These are phyloP conservation scores for Glycine tomentella DNA, from an alignment of 306 rosid genomes.

Conservation along the genomic window DNA sequence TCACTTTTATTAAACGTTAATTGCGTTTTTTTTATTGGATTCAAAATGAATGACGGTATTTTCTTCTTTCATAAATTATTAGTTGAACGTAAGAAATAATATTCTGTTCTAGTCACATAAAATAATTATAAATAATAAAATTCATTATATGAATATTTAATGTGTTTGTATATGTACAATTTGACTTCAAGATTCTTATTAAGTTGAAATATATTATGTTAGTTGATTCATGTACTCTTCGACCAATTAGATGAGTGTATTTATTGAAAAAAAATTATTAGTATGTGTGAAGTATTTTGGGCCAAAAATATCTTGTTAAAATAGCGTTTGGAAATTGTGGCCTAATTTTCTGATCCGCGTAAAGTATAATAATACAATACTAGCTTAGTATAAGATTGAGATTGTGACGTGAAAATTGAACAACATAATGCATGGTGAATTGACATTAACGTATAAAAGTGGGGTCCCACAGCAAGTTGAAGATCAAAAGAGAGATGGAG, in stretches of 20 bases:
- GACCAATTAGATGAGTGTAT: background rate
- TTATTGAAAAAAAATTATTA: background rate
- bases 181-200: no score
- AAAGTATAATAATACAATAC: background rate
- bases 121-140: no score
- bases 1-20: no score
- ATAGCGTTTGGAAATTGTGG: background rate
- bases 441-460: background rate
- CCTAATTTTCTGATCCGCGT: background rate
- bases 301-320: background rate
- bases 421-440: conserved; percentile 29
- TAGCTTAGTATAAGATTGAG: background rate
- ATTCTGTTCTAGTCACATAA: no score
- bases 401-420: background rate
- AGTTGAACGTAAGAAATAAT: no score
- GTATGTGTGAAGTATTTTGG: background rate
- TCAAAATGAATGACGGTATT: no score
- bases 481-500: background rate
- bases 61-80: no score
- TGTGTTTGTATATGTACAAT: no score
- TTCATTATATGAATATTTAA: no score
- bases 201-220: no score
- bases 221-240: background rate
- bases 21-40: no score
- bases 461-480: background rate